These are phyloP conservation scores for Podochytrium sp. DNA, from an alignment of 192 early-diverging fungal genomes.

Conservation along the genomic window DNA sequence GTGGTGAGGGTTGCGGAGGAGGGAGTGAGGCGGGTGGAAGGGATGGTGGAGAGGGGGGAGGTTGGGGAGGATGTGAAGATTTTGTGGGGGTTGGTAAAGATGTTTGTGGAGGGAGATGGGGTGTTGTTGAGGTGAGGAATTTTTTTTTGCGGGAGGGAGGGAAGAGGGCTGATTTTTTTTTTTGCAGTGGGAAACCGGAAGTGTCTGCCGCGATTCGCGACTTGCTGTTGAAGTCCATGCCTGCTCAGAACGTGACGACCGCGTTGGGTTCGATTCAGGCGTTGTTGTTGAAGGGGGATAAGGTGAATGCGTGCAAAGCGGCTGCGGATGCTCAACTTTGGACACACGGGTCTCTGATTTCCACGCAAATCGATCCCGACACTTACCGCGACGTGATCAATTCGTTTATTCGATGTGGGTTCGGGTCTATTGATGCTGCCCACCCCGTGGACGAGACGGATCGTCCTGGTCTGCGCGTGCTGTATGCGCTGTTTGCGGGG, in stretches of 20 bases:
- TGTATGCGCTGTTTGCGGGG: slow-evolving; percentile 44
- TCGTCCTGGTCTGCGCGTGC: slow-evolving; percentile 41
- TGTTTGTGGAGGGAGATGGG: slow-evolving; percentile 69
- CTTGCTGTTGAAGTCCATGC: slow-evolving; percentile 13
- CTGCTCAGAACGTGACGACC: not conserved
- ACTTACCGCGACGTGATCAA: slow-evolving; percentile 80
- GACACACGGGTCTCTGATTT: slow-evolving; percentile 90
- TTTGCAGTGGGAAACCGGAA: slow-evolving; percentile 26
- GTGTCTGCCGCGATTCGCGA: slow-evolving; percentile 35
- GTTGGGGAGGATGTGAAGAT: slow-evolving; percentile 40
- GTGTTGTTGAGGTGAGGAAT: slow-evolving; percentile 53
- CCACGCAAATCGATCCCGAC: slow-evolving; percentile 83
- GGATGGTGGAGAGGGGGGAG: not conserved
- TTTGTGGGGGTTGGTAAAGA: slow-evolving; percentile 66
- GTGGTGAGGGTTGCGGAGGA: slow-evolving; percentile 39
- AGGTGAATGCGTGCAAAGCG: slow-evolving; percentile 55
- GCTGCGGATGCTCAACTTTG: slow-evolving; percentile 66
- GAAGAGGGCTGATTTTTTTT: not conserved
- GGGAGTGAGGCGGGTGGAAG: slow-evolving; percentile 20
- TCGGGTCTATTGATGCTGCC: slow-evolving; percentile 17
- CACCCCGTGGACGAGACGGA: not conserved
- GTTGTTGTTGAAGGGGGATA: slow-evolving; percentile 63
- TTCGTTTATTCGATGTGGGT: slow-evolving; percentile 66
- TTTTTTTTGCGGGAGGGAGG: not conserved
- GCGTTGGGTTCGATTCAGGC: slow-evolving; percentile 54